Conservation (phyloP, 2,329 filamentous ascomycete genomes). For the Akanthomyces dipterigenus region DNA sequence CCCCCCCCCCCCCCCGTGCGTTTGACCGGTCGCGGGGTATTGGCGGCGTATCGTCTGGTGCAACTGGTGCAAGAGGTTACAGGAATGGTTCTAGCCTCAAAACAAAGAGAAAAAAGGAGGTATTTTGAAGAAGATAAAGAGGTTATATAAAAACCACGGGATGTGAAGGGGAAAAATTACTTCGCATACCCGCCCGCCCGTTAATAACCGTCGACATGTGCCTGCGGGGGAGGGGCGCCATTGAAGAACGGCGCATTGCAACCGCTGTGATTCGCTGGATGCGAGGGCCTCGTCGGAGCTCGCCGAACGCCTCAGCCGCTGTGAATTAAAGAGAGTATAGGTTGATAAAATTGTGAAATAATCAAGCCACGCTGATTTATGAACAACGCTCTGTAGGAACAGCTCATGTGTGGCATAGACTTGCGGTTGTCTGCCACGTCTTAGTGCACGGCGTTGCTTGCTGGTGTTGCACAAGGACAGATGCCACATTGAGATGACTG, state of each 20-base stretch:
- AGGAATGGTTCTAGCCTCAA: not conserved
- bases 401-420: too few relatives aligned
- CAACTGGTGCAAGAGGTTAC: not conserved
- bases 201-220: slow-evolving; percentile 5
- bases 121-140: not conserved
- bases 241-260: not conserved
- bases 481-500: too few relatives aligned
- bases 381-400: too few relatives aligned
- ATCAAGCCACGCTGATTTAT: too few relatives aligned
- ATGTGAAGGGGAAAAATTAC: not conserved
- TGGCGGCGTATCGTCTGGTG: not conserved
- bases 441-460: too few relatives aligned
- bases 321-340: not conserved
- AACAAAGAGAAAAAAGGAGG: not conserved
- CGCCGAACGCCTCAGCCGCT: not conserved
- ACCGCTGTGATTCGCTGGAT: not conserved
- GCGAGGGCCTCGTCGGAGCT: not conserved
- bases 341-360: too few relatives aligned
- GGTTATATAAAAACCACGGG: not conserved
- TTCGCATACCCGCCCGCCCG: not conserved
- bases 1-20: too few relatives aligned
- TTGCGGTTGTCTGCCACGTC: too few relatives aligned
- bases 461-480: too few relatives aligned
- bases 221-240: slow-evolving; percentile 3
- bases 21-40: not conserved